Base-by-base conservation (phyloP, 2,329 filamentous ascomycete genomes). In the Penicillium sp. region DNA sequence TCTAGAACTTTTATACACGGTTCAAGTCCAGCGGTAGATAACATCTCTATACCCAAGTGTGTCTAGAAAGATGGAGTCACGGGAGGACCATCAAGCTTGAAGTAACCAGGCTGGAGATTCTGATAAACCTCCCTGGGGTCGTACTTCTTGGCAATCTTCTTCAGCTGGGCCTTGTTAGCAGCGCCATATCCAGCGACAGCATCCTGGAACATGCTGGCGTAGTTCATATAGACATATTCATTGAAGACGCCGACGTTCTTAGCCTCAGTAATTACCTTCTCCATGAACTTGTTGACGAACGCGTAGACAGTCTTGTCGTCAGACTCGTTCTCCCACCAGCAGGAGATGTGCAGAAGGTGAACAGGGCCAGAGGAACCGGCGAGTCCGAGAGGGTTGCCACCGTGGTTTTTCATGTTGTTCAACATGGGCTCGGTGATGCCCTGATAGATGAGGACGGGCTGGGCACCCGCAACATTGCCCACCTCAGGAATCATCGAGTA, bases 211-310 rank as follows among this genome's bases (percentile, higher is more conserved):
- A 65, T 62, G 46, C 64, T 65, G 6, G 73, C 74, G 51, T 76
- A 75, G 56, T 76, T 77, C 68, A 75, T 71, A 55, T 75, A 76
- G 22, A 71, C 54, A 49, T 64, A 76, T 29, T 61, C 50, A 12
- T 62, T 54, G 29, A 54, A 52, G 5, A 22, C 31, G 0, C 63
- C 64, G 32, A 57, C 54, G 47, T 52, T 49, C 54, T 66, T 57
- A 49, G 65, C 5, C 22, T 22, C 22, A 48, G 61, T 53, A 39
- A 58, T 51, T 45, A 69, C 56, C 33, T 60, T 48, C 13, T 58
- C 47, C 35, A 64, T 56, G 51, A 70, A 60, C 7, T 54, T 55
- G 4, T 62, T 49, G 12, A 62, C 57, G 17, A 58, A 56, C 0
- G 52, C 34, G 10, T 65, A 56, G 41, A 71, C 56, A 1, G 45